Percentiles rank a stretch among this genome's conserved stretches.
These are phyloP conservation scores for Jamesozyma hellenica DNA, from an alignment of 805 yeast species.

Conservation along the genomic window DNA sequence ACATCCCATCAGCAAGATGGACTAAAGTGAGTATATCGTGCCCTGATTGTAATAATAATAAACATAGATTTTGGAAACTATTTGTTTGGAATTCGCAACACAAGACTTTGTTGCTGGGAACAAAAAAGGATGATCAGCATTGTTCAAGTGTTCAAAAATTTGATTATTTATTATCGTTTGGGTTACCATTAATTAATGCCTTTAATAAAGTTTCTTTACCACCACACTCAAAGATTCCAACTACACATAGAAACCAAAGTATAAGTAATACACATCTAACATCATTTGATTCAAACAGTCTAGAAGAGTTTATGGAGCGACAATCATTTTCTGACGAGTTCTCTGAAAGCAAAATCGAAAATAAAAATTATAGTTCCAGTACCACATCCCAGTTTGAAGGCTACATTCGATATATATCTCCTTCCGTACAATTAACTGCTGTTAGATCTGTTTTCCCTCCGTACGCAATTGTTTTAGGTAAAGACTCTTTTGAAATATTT, in stretches of 20 bases:
- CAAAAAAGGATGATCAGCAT: constrained; percentile 19
- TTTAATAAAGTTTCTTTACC: constrained; percentile 16
- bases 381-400: constrained; percentile 41
- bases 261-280: too few relatives aligned
- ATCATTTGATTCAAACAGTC: neutral
- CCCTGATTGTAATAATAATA: constrained; percentile 41
- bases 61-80: constrained; percentile 56
- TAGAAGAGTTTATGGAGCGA: constrained; percentile 4
- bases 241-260: neutral
- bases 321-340: constrained; percentile 3
- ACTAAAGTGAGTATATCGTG: constrained; percentile 45
- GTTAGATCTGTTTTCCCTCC: constrained; percentile 57
- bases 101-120: constrained; percentile 52
- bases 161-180: constrained; percentile 38
- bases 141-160: constrained; percentile 34
- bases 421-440: constrained; percentile 53
- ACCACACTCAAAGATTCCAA: neutral
- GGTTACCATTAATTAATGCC: constrained; percentile 45
- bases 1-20: constrained; percentile 40
- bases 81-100: constrained; percentile 74
- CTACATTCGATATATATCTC: constrained; percentile 67
- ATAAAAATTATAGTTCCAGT: constrained; percentile 9
- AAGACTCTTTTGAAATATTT: constrained; percentile 59
- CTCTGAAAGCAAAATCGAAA: neutral
- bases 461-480: constrained; percentile 66